Evolutionary conservation across 1,284 basidiomycete species (phyloP).

Genomic region (Hemileia vastatrix): DNA sequence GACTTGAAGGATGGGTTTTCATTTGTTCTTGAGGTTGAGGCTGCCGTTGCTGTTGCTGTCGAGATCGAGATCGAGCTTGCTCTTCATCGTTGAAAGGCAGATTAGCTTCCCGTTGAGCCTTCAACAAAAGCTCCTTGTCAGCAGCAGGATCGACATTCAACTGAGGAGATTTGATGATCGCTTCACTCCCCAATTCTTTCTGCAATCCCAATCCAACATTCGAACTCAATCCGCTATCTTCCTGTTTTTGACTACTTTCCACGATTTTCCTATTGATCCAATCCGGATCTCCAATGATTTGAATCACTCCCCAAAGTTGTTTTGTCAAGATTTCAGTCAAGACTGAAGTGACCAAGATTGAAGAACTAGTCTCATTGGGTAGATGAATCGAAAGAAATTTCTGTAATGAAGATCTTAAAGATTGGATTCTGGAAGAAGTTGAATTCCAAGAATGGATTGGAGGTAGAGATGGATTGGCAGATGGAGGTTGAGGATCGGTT

Average conservation of each 20-base stretch:
- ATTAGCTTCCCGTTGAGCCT: neutral
- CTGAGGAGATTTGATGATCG: neutral
- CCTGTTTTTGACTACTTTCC: slow-evolving; percentile 26
- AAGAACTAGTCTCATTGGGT: slow-evolving; percentile 26
- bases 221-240: neutral
- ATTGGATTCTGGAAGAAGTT: slow-evolving; percentile 30
- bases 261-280: slow-evolving; percentile 37
- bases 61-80: neutral
- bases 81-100: neutral
- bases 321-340: slow-evolving; percentile 34
- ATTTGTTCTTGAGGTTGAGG: neutral
- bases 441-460: slow-evolving; percentile 26
- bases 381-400: slow-evolving; percentile 32
- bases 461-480: neutral
- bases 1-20: neutral
- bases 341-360: slow-evolving; percentile 29
- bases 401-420: slow-evolving; percentile 31
- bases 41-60: neutral
- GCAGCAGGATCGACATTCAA: neutral
- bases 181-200: neutral
- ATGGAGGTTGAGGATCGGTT: neutral
- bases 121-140: neutral
- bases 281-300: slow-evolving; percentile 34
- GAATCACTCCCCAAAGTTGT: slow-evolving; percentile 35
- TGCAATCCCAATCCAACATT: neutral